phyloP scores from a whole-genome alignment of 805 yeast species.

The Suhomyces prunicola region DNA sequence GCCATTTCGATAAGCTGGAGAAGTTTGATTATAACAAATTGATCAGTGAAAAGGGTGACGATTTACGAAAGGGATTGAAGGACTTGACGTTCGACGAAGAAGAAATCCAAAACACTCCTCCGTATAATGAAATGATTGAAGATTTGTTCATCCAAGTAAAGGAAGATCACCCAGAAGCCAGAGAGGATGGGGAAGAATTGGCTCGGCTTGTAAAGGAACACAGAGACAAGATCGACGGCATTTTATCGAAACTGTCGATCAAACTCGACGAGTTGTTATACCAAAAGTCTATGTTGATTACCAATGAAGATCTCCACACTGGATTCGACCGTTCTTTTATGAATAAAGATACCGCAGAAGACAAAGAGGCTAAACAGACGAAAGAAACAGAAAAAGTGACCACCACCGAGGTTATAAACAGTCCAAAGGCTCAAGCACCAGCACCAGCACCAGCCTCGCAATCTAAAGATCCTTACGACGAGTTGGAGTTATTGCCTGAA shows the following conservation, averaged over 20 bases:
- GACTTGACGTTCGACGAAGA: conserved; percentile 36
- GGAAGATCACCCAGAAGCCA: conserved; percentile 54
- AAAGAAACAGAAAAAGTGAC: conserved; percentile 17
- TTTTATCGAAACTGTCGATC: conserved; percentile 58
- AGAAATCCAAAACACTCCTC: conserved; percentile 46
- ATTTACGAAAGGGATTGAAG: conserved; percentile 42
- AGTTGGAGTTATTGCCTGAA: conserved; percentile 55
- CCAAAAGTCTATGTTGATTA: conserved; percentile 72
- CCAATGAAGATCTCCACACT: conserved; percentile 87
- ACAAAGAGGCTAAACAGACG: conserved; percentile 4
- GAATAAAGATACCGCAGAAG: conserved; percentile 49
- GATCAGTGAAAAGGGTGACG: conserved; percentile 37
- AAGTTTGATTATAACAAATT: conserved; percentile 47
- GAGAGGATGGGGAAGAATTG: conserved; percentile 29
- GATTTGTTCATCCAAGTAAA: conserved; percentile 78
- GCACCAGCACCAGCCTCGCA: not conserved
- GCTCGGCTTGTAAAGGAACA: conserved; percentile 52
- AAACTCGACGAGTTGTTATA: conserved; percentile 64
- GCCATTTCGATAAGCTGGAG: conserved; percentile 56
- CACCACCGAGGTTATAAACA: conserved; percentile 29
- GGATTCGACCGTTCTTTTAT: conserved; percentile 86
- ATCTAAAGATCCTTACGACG: conserved; percentile 32
- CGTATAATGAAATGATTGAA: conserved; percentile 90
- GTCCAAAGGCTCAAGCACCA: not conserved
- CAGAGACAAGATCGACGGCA: conserved; percentile 64